phyloP scores from a whole-genome alignment of 345 rosid species.

The Lagerstroemia speciosa region DNA sequence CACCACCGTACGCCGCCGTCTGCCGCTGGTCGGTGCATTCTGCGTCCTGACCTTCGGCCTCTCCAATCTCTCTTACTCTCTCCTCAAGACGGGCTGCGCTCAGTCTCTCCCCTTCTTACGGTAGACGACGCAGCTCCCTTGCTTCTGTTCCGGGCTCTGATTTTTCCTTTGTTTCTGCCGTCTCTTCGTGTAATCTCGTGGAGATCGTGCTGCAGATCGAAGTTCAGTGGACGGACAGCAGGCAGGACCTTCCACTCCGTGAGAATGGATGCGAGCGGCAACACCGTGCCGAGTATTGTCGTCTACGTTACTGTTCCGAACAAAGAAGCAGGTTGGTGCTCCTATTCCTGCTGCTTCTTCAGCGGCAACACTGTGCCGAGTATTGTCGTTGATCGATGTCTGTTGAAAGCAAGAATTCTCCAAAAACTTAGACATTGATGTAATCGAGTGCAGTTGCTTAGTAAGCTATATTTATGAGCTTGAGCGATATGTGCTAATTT shows the following conservation, averaged over 20 bases:
- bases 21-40: conserved; percentile 57
- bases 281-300: conserved; percentile 64
- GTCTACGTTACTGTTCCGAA: conserved; percentile 88
- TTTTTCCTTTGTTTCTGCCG: neutral
- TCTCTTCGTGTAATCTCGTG: neutral
- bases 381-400: neutral
- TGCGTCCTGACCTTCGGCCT: conserved; percentile 64
- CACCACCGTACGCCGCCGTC: conserved; percentile 32
- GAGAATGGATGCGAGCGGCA: conserved; percentile 56
- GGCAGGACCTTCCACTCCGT: conserved; percentile 15
- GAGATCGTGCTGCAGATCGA: conserved; percentile 34
- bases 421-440: neutral
- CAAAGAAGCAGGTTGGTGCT: conserved; percentile 61
- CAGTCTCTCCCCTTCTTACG: conserved; percentile 48
- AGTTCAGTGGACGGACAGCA: conserved; percentile 22
- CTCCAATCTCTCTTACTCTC: conserved; percentile 32
- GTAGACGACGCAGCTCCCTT: conserved; percentile 15
- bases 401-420: neutral
- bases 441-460: neutral
- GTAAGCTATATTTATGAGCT: neutral
- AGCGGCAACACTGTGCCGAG: no score
- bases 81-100: conserved; percentile 42
- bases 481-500: neutral
- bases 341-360: neutral
- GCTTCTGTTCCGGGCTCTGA: neutral